Base-by-base conservation (phyloP, 2,329 filamentous ascomycete species). In the Ophiostoma fasciatum region DNA sequence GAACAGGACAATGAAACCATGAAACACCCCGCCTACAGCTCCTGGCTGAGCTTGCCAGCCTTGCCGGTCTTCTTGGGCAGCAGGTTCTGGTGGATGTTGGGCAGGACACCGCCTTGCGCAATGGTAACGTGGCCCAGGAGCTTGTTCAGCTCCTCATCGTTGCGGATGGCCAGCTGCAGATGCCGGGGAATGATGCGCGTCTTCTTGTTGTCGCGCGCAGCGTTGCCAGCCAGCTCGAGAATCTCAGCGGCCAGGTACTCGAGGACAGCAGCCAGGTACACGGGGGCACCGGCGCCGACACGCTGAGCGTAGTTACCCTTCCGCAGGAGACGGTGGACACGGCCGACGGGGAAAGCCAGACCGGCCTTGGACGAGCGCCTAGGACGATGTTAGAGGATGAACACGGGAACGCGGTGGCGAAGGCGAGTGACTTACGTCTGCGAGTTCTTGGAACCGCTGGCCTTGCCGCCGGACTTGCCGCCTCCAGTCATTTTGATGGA, bases 171-270 rank as follows among this genome's bases (percentile, higher is more conserved):
- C 52, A 98, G 84, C 71, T 98, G 90, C 32, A 98, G 77, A 66
- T 98, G 90, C 64, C 90, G 85, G 48, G 90, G 90, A 44, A 96
- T 98, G 69, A 98, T 98, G 81, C 90, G 87, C 48, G 88, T 98
- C 82, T 96, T 96, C 83, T 98, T 98, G 79, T 96, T 94, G 70
- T 98, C 90, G 53, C 90, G 88, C 46, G 90, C 90, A 54, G 90
- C 90, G 64, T 98, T 98, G 53, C 90, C 90, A 61, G 90, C 90
- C 67, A 98, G 69, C 68, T 98, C 90, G 56, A 98, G 85, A 52
- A 98, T 94, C 71, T 98, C 90, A 49, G 90, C 90, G 51, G 90
- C 88, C 42, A 98, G 81, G 61, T 98, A 98, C 68, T 98, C 90
- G 33, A 98, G 84, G 38, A 98, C 90, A 38, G 88, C 88, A 48